Percentiles rank a stretch among this genome's conserved stretches.
These are phyloP conservation scores for Trametes cinnabarina DNA, from an alignment of 768 basidiomycete species.

Conservation along the genomic window DNA sequence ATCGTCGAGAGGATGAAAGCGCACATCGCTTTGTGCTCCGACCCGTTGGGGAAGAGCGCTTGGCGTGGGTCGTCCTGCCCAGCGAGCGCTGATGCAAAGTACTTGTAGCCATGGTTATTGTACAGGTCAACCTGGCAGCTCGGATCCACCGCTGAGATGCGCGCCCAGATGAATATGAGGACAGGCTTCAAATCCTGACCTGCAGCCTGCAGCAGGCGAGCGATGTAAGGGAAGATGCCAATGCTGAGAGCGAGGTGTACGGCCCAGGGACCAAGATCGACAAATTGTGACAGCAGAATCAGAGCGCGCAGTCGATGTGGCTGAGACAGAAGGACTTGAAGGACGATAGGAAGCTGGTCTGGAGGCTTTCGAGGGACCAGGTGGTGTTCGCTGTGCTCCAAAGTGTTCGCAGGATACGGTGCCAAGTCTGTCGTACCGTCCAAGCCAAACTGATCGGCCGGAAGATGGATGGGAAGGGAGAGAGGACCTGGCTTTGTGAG, in stretches of 20 bases:
- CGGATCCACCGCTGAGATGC: slow-evolving; percentile 95
- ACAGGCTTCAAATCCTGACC: slow-evolving; percentile 95
- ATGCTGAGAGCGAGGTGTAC: slow-evolving; percentile 94
- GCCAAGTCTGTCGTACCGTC: slow-evolving; percentile 5
- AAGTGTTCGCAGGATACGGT: slow-evolving; percentile 6
- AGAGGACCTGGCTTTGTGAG: slow-evolving; percentile 73
- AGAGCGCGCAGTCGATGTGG: slow-evolving; percentile 93
- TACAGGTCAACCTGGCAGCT: slow-evolving; percentile 88
- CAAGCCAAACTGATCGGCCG: background rate
- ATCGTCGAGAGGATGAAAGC: slow-evolving; percentile 92
- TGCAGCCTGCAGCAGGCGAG: slow-evolving; percentile 92
- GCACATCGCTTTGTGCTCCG: slow-evolving; percentile 98
- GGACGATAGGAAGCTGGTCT: slow-evolving; percentile 94
- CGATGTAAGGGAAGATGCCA: slow-evolving; percentile 98
- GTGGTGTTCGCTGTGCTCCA: slow-evolving; percentile 39
- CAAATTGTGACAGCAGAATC: slow-evolving; percentile 94
- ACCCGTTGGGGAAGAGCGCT: slow-evolving; percentile 77
- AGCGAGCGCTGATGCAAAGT: slow-evolving; percentile 77
- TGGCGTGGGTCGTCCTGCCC: slow-evolving; percentile 57
- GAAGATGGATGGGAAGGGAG: slow-evolving; percentile 51
- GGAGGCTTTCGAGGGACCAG: slow-evolving; percentile 89
- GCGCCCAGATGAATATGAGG: slow-evolving; percentile 97
- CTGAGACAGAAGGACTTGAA: slow-evolving; percentile 95
- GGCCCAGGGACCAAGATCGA: slow-evolving; percentile 98
- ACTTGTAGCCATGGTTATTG: slow-evolving; percentile 79